Base-by-base conservation (phyloP, 495 filamentous ascomycete genomes). In the Neurospora discreta region DNA sequence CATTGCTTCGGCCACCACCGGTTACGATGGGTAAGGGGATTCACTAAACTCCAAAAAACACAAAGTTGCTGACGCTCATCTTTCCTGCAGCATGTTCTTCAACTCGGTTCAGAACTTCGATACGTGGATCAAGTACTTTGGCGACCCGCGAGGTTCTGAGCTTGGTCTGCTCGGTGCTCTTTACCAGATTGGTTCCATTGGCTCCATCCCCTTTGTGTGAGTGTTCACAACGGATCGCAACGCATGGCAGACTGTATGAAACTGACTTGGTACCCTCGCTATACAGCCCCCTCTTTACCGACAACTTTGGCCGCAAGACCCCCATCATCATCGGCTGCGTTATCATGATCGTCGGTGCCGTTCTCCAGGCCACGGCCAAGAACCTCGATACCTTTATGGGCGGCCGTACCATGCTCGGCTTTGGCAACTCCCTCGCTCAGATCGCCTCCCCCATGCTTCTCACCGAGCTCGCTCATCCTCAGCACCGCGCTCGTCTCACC, bases 121-220 rank as follows among this genome's bases (percentile, higher is more conserved):
- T 0, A 72, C 78, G 39, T 88, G 86, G 86, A 79, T 85, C 71
- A 67, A 67, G 15, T 86, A 81, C 77, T 87, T 88, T 72, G 77
- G 79, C 58, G 70, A 88, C 73, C 90, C 90, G 0, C 58, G 74
- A 18, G 86, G 85, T 5, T 80, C 83, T 2, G 79, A 81, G 70
- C 85, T 89, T 33, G 90, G 90, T 78, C 84, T 92, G 44, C 85
- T 93, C 11, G 87, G 84, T 69, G 87, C 88, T n/a, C 84, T 91
- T 76, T 89, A 91, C 84, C 87, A 89, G 74, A 87, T 91, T 71
- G 90, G 90, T 72, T 87, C 84, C 70, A 83, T 92, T 73, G 82
- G 81, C 46, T 89, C 89, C 36, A 88, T 91, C 68, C 90, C 89
- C 39, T 77, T 90, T 10, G 89, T 90, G 86, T 88, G 81, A 79